Base-by-base conservation (phyloP, 2,329 filamentous ascomycete genomes). In the Verticillium albo-atrum region DNA sequence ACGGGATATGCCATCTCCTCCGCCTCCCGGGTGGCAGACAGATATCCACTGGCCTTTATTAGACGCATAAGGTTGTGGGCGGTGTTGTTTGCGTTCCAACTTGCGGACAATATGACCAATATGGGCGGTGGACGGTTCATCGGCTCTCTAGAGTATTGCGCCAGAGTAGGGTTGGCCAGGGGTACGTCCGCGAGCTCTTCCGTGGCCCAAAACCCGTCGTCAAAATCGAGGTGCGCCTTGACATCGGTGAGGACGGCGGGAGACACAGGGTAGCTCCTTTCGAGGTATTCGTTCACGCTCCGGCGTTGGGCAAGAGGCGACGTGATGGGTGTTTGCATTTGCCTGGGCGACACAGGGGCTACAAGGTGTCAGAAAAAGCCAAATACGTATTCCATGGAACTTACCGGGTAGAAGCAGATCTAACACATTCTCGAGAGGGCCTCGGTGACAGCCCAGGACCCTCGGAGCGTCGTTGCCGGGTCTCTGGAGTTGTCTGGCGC, bases 121-220 rank as follows among this genome's bases (percentile, higher is more conserved):
- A 82, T 73, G 0, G 82, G 81, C 0, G 83, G 80, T 6, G 79
- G 70, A 28, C 75, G 72, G 14, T 76, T 73, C 12, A 74, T 66
- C 2, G 73, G 67, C 3, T 78, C 75, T 59, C 71, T 72, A 17
- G 69, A 70, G 64, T 76, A 79, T 3, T 68, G 71, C 3, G 77
- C 71, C 10, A 72, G 61, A 4, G 73, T 70, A 4, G 74, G 73
- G 54, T 77, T 78, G 2, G 70, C 64, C 28, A 73, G 72, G 12
- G 77, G 73, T 35, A 77, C 62, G 53, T 67, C 74, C 7, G 76
- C 76, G 26, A 81, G 68, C 62, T 83, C 78, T 54, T 82, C 81
- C 17, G 78, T 81, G 79, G 81, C 83, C 83, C 83, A 86, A 65
- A 86, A 85, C 2, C 75, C 76, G 63, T 86, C 83, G 32, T 80